Base-by-base conservation (phyloP, 805 yeast genomes). In the Pichia occidentalis region DNA sequence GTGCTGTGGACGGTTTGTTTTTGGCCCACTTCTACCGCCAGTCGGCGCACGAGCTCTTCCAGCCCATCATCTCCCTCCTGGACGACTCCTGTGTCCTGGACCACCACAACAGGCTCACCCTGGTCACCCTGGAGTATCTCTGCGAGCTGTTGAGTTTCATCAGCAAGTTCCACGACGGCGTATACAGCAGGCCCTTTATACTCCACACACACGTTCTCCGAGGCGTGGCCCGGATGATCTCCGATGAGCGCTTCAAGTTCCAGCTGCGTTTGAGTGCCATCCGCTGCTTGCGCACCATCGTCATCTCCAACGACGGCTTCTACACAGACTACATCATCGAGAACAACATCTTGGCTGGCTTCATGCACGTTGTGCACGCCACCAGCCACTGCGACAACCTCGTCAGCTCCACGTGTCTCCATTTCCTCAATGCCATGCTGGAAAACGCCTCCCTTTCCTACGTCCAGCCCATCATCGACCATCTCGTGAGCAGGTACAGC, bases 131-230 rank as follows among this genome's bases (percentile, higher is more conserved):
- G 32, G 46, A 52, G 3, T 47, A 48, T 65, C 61, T 86, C 16
- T 80, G 90, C 47, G 95, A 85, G 39, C 59, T 88, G 42, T 60
- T 84, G 4, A 67, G 75, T 17, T 83, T 81, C 52, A 80, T 90
- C 42, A 61, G 80, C 3, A 65, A 70, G 23, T 80, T 75, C 39
- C 94, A 85, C 53, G 80, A 77, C 21, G 61, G 67, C 26, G 44
- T 63, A 2, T 53, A 70, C 2, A 76, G 87, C 8, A 65, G 84
- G 27, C 67, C 77, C 1, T 86, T 83, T 48, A 67, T 85, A 35
- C 53, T 80, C 27, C 77, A 76, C 32, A 73, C 76, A 46, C 63
- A 73, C 36, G 62, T 86, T 3, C 53, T 85, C 37, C 51, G 61
- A 12, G 81, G 85, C 0, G 63, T 86, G 10, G 59, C 73, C 7